Conservation (phyloP, 2,329 filamentous ascomycete genomes). For the Coccinonectria pachysandricola region DNA sequence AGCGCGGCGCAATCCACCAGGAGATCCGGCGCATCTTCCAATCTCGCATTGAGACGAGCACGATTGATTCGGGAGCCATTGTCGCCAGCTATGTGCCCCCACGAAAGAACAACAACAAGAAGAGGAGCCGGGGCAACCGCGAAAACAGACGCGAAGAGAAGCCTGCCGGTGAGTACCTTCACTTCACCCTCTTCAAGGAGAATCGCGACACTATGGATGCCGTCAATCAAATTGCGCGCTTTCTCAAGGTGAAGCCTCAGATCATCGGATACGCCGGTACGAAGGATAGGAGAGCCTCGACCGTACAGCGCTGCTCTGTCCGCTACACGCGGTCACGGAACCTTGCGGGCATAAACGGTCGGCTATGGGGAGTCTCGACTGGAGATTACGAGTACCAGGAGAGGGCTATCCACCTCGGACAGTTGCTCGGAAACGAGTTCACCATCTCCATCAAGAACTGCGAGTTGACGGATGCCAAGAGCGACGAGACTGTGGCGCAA, state of each 20-base stretch:
- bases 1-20: slow-evolving; percentile 40
- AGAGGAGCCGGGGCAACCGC: slow-evolving; percentile 15
- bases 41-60: slow-evolving; percentile 67
- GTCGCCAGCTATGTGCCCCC: slow-evolving; percentile 55
- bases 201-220: slow-evolving; percentile 96
- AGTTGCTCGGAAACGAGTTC: slow-evolving; percentile 85
- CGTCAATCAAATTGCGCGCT: slow-evolving; percentile 62
- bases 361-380: slow-evolving; percentile 52
- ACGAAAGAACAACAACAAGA: slow-evolving; percentile 22
- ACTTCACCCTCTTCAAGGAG: slow-evolving; percentile 92
- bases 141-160: slow-evolving; percentile 21
- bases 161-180: slow-evolving; percentile 61
- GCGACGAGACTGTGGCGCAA: slow-evolving; percentile 14
- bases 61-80: slow-evolving; percentile 46
- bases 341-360: slow-evolving; percentile 54
- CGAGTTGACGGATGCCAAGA: slow-evolving; percentile 39
- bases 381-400: slow-evolving; percentile 75
- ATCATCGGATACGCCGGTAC: slow-evolving; percentile 71
- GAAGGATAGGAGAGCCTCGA: slow-evolving; percentile 81
- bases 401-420: slow-evolving; percentile 66
- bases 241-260: slow-evolving; percentile 64
- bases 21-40: slow-evolving; percentile 70
- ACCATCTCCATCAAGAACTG: slow-evolving; percentile 85
- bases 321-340: slow-evolving; percentile 41
- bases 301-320: slow-evolving; percentile 69